These are phyloP conservation scores for Posidonia oceanica DNA, from an alignment of 116 monocot species.

Conservation along the genomic window DNA sequence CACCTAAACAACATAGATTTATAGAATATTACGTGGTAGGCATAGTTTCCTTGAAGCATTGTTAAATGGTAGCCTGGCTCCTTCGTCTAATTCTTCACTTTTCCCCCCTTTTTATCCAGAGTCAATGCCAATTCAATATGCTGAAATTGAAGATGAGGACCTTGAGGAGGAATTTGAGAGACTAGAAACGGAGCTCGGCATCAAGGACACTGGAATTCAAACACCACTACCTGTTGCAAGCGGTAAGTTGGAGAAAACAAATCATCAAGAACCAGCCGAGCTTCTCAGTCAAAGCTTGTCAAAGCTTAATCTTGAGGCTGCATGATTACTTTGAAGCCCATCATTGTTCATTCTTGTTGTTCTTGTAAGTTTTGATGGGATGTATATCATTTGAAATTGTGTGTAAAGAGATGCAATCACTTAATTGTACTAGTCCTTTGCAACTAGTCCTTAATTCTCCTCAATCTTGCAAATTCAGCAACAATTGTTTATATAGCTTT, in stretches of 20 bases:
- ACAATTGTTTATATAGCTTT: no score
- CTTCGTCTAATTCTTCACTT: neutral
- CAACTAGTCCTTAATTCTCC: no score
- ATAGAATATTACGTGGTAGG: no score
- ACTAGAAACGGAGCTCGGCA: constrained; percentile 7
- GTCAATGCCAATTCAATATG: constrained; percentile 21
- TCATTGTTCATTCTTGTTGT: neutral
- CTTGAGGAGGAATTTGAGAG: constrained; percentile 54
- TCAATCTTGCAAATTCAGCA: no score
- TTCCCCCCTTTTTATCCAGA: constrained; percentile 20
- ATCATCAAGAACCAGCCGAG: constrained; percentile 17
- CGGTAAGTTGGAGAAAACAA: neutral
- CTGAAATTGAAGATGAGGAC: constrained; percentile 43
- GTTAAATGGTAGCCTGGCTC: neutral
- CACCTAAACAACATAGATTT: no score
- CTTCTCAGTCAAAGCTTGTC: constrained; percentile 38
- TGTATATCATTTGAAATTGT: no score
- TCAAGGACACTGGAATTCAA: neutral
- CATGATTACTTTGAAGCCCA: neutral
- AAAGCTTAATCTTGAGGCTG: constrained; percentile 47
- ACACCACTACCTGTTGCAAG: neutral
- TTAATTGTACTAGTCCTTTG: no score
- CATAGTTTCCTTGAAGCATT: neutral
- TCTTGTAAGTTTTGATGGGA: no score
- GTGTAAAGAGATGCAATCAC: no score